phyloP scores from a whole-genome alignment of 208 protist genomes.

The Kentomonas sorsogonicus region DNA sequence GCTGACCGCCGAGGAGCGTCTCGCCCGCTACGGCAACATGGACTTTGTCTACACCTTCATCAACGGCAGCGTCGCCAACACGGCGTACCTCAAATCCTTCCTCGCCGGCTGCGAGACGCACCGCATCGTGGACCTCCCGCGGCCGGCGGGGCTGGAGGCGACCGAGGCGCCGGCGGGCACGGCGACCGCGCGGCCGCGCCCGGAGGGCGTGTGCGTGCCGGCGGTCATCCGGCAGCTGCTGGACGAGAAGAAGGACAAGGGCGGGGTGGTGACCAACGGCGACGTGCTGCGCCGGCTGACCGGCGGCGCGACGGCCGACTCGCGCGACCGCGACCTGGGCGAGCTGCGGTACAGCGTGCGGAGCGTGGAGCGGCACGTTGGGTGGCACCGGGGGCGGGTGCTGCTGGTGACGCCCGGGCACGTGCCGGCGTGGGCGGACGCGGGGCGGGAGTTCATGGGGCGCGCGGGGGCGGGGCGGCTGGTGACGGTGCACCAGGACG shows the following conservation, averaged over 20 bases:
- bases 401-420: slow-evolving; percentile 96
- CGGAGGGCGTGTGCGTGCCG: not conserved
- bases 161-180: not conserved
- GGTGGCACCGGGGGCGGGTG: slow-evolving; percentile 87
- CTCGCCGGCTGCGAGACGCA: slow-evolving; percentile 1
- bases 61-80: slow-evolving; percentile 87
- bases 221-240: not conserved
- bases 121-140: not conserved
- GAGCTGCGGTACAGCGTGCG: slow-evolving; percentile 93
- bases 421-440: slow-evolving; percentile 85
- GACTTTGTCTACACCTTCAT: slow-evolving; percentile 96
- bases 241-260: too few species aligned
- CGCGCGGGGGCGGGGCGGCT: slow-evolving; percentile 33
- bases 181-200: too few species aligned
- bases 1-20: slow-evolving; percentile 29
- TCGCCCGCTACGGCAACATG: slow-evolving; percentile 31
- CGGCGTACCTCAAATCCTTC: slow-evolving; percentile 29
- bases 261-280: not conserved
- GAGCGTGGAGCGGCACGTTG: slow-evolving; percentile 89
- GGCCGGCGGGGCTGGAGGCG: not conserved
- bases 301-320: not conserved
- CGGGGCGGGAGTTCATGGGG: slow-evolving; percentile 53
- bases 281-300: not conserved
- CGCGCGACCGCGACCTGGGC: slow-evolving; percentile 80
- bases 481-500: slow-evolving; percentile 62